A percentile compares a stretch with the other conserved stretches of the same genome.
Evolutionary conservation across 139 green algal genomes (phyloP).

Genomic region (Tetraselmis striata): DNA sequence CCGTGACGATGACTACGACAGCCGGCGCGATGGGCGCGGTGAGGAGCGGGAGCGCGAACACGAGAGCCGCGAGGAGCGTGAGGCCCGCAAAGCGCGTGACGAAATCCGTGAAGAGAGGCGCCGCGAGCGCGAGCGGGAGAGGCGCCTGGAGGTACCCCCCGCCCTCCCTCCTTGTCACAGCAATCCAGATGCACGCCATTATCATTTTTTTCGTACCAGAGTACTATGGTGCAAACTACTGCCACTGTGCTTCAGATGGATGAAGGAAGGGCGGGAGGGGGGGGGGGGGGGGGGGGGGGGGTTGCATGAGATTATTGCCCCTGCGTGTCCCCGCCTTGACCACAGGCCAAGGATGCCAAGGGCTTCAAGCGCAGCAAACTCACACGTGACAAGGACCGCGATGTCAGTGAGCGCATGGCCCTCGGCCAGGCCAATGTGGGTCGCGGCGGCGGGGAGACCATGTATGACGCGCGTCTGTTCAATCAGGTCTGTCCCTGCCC

Average conservation of each 20-base stretch:
- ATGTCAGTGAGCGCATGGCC: slow-evolving; percentile 87
- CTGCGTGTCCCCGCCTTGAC: no score
- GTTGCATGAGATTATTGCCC: no score
- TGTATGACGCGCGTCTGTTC: slow-evolving; percentile 97
- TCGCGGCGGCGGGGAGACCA: slow-evolving; percentile 64
- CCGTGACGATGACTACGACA: slow-evolving; percentile 21
- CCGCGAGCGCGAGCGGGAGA: slow-evolving; percentile 82
- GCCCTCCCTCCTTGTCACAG: no score
- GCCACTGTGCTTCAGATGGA: no score
- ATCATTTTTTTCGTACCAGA: no score
- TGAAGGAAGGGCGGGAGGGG: no score
- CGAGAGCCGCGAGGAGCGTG: slow-evolving; percentile 55
- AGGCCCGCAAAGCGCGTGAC: slow-evolving; percentile 70
- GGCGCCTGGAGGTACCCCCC: slow-evolving; percentile 80
- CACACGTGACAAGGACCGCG: slow-evolving; percentile 87
- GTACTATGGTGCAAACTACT: no score
- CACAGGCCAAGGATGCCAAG: slow-evolving; percentile 47
- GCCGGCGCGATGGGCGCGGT: slow-evolving; percentile 3
- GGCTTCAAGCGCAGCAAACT: slow-evolving; percentile 85
- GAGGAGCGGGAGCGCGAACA: slow-evolving; percentile 9
- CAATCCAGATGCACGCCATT: no score
- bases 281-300: no score
- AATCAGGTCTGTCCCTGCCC: slow-evolving; percentile 73
- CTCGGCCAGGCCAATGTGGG: slow-evolving; percentile 54
- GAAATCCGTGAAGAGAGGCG: slow-evolving; percentile 69